These are phyloP conservation scores for Trichoderma sp. DNA, from an alignment of 2,329 filamentous ascomycete species.

Conservation along the genomic window DNA sequence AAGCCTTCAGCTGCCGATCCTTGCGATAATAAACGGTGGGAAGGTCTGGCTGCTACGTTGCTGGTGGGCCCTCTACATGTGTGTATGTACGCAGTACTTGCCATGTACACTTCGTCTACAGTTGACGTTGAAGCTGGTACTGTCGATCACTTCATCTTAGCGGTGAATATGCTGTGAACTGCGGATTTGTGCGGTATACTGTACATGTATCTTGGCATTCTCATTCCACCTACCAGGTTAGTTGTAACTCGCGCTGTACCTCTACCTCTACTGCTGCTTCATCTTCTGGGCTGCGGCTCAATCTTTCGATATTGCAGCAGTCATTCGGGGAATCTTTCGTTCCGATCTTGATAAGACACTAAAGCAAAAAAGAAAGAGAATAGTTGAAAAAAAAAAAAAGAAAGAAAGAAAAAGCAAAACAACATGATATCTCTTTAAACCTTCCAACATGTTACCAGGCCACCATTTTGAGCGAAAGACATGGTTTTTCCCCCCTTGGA, in stretches of 20 bases:
- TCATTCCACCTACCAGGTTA: not conserved
- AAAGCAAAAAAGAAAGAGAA: not conserved
- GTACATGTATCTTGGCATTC: not conserved
- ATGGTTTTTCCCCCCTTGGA: not conserved
- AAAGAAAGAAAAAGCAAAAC: too few relatives aligned
- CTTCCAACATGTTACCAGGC: not conserved
- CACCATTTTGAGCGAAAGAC: not conserved
- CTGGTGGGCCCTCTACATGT: not conserved
- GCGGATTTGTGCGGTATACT: not conserved
- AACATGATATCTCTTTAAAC: not conserved
- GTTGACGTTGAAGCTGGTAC: slow-evolving; percentile 31
- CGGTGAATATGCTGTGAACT: not conserved
- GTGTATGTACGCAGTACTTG: not conserved
- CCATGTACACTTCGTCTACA: not conserved
- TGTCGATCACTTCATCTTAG: slow-evolving; percentile 34
- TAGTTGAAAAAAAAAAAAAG: too few relatives aligned
- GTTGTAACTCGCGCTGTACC: not conserved
- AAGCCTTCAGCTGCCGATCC: slow-evolving; percentile 9
- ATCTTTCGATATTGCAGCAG: not conserved
- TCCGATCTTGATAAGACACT: not conserved
- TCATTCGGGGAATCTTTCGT: not conserved
- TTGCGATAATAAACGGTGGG: not conserved
- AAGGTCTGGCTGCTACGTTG: not conserved
- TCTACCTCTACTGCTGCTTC: not conserved
- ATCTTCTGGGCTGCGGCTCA: not conserved